Conservation (phyloP, 2,329 filamentous ascomycete genomes). For the Pseudocercospora fijiensis region DNA sequence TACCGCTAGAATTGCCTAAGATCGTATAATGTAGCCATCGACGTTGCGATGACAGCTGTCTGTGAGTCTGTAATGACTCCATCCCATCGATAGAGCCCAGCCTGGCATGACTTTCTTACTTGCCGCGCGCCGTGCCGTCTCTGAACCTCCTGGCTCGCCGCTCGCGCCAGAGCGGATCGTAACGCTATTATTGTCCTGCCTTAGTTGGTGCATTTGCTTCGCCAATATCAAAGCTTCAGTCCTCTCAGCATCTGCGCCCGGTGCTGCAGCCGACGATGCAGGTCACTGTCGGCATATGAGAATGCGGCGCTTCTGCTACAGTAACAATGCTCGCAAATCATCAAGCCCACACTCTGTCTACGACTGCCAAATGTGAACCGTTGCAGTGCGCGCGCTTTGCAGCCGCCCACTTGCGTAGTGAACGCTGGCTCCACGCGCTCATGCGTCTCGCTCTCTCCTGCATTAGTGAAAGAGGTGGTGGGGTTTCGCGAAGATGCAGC, state of each 20-base stretch:
- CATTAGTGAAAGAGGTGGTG: conserved; percentile 8
- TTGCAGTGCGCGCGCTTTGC: neutral
- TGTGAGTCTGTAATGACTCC: neutral
- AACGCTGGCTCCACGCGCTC: conserved; percentile 10
- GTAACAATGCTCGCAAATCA: neutral
- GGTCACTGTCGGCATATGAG: neutral
- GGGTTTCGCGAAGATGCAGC: neutral
- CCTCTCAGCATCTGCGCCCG: neutral
- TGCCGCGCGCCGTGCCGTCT: conserved; percentile 15
- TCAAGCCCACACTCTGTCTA: neutral
- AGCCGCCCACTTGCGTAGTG: neutral
- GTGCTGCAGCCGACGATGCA: conserved; percentile 7
- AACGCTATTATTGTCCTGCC: conserved; percentile 4
- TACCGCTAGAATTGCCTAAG: neutral
- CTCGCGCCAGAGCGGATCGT: conserved; percentile 9
- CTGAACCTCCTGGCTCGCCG: conserved; percentile 11
- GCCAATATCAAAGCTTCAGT: conserved; percentile 2
- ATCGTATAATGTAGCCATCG: neutral
- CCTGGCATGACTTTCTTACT: neutral
- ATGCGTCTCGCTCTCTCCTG: conserved; percentile 11
- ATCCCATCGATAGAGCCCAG: neutral
- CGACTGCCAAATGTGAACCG: neutral
- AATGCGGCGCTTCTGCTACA: neutral
- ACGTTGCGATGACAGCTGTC: neutral
- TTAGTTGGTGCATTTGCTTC: neutral